These are phyloP conservation scores for Quercus wislizeni DNA, from an alignment of 306 rosid species.

Conservation along the genomic window DNA sequence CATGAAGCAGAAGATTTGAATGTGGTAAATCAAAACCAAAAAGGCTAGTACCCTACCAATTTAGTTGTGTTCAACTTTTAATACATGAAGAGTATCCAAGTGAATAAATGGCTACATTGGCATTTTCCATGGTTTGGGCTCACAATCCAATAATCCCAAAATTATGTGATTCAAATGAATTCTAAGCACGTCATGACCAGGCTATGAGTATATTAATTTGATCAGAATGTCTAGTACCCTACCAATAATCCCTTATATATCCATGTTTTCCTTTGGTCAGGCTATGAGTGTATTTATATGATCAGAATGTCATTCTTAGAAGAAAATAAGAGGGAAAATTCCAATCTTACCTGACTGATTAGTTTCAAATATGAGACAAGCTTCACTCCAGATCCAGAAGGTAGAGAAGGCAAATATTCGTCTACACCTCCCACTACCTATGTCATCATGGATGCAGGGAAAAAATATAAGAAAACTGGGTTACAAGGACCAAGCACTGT, in stretches of 20 bases:
- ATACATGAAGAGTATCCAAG: background rate
- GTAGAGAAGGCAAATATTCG: slow-evolving; percentile 80
- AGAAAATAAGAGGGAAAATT: background rate
- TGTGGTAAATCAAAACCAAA: background rate
- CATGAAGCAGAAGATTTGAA: background rate
- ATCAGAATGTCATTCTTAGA: background rate
- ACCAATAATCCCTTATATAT: no score
- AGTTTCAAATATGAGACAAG: slow-evolving; percentile 70
- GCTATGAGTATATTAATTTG: background rate
- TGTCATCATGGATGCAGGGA: slow-evolving; percentile 15
- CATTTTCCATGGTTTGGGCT: background rate
- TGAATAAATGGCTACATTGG: background rate
- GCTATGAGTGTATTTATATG: no score
- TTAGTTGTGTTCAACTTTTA: background rate
- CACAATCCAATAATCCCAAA: background rate
- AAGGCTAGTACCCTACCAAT: background rate
- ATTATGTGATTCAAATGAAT: background rate
- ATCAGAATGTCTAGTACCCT: no score
- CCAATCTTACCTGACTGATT: slow-evolving; percentile 59
- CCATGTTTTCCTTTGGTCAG: no score
- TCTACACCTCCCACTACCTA: slow-evolving; percentile 94
- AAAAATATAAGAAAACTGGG: slow-evolving; percentile 1
- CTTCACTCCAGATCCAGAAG: slow-evolving; percentile 71
- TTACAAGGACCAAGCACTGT: background rate
- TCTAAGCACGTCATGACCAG: background rate